Percentiles rank a stretch among this genome's conserved stretches.
phyloP scores from a whole-genome alignment of 768 basidiomycete species.

The Fistulinella prunicolor region DNA sequence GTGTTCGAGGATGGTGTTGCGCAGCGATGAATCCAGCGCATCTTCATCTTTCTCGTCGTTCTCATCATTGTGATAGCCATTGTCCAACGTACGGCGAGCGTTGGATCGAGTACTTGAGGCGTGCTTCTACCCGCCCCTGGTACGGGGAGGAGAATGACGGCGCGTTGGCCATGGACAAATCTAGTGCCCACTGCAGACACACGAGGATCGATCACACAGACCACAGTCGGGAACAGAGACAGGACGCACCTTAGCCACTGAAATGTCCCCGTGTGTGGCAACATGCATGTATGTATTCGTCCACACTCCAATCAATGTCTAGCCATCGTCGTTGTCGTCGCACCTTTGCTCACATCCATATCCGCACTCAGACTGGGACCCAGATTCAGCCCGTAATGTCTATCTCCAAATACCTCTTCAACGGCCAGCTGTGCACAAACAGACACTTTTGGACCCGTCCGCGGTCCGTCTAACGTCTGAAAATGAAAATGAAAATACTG shows the following conservation, averaged over 20 bases:
- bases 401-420: slow-evolving; percentile 23
- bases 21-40: not conserved
- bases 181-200: no score
- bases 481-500: slow-evolving; percentile 20
- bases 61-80: not conserved
- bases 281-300: slow-evolving; percentile 31
- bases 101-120: slow-evolving; percentile 34
- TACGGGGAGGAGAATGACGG: slow-evolving; percentile 27
- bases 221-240: not conserved
- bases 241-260: slow-evolving; percentile 41
- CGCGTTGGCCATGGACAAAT: slow-evolving; percentile 43
- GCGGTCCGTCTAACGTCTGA: not conserved
- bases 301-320: slow-evolving; percentile 43
- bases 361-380: not conserved
- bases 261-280: slow-evolving; percentile 29
- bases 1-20: not conserved
- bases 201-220: not conserved
- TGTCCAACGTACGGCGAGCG: slow-evolving; percentile 1
- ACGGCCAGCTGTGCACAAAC: slow-evolving; percentile 32
- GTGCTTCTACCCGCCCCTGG: slow-evolving; percentile 7
- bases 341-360: not conserved
- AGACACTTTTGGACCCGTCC: slow-evolving; percentile 19
- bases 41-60: not conserved
- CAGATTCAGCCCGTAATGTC: no score
- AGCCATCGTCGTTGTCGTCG: not conserved